Evolutionary conservation across 73 alveolate species (phyloP).

Genomic region (Urostyla sp.): DNA sequence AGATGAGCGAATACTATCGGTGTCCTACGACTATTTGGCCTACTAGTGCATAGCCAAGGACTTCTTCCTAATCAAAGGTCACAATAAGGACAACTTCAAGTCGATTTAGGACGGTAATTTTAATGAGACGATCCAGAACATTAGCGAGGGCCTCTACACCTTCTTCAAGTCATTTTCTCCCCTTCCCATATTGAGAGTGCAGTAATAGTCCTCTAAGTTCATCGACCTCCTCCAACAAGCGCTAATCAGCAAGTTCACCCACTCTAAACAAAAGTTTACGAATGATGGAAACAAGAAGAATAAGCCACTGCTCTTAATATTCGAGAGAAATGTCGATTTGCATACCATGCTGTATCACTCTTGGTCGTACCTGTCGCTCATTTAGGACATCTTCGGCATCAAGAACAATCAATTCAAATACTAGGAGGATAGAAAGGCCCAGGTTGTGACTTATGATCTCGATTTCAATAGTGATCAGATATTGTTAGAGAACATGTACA

Average conservation of each 20-base stretch:
- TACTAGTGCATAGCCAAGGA: no score
- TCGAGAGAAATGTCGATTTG: conserved; percentile 57
- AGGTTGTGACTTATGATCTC: conserved; percentile 58
- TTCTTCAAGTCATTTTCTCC: no score
- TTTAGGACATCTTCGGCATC: conserved; percentile 60
- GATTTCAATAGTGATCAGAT: conserved; percentile 61
- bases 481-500: conserved; percentile 49
- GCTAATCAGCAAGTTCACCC: not conserved
- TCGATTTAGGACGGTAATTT: no score
- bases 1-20: no score
- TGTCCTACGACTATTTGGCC: no score
- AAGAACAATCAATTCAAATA: conserved; percentile 47
- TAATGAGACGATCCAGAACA: conserved; percentile 41
- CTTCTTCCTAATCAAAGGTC: no score
- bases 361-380: conserved; percentile 64
- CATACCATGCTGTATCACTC: conserved; percentile 67
- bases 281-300: conserved; percentile 2
- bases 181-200: no score
- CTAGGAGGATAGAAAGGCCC: conserved; percentile 40
- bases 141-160: conserved; percentile 38
- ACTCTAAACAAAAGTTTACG: not conserved
- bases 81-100: no score
- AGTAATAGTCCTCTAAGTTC: no score
- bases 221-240: no score
- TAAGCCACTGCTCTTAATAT: conserved; percentile 51